phyloP scores from a whole-genome alignment of 495 filamentous ascomycete genomes.

The Talaromyces trachyspermus region DNA sequence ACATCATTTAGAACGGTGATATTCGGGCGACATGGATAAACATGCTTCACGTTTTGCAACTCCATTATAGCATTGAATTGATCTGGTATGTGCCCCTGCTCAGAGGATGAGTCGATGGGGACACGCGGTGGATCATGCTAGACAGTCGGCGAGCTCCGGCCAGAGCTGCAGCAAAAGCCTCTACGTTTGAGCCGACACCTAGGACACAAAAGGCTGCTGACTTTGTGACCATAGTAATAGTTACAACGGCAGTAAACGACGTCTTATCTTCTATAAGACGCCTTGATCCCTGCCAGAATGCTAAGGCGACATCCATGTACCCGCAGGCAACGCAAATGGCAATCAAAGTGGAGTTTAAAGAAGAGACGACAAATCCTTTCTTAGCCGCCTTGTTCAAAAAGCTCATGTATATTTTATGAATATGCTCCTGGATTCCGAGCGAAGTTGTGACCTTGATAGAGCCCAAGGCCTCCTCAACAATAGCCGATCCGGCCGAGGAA shows the following conservation, averaged over 20 bases:
- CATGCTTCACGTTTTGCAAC: slow-evolving; percentile 52
- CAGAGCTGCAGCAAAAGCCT: slow-evolving; percentile 32
- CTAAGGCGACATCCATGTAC: slow-evolving; percentile 13
- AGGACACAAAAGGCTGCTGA: slow-evolving; percentile 8
- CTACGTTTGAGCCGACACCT: slow-evolving; percentile 13
- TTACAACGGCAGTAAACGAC: background rate
- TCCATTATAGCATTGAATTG: slow-evolving; percentile 36
- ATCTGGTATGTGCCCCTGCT: slow-evolving; percentile 14
- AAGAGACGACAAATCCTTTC: too few relatives aligned
- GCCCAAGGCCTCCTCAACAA: background rate
- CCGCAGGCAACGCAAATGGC: slow-evolving; percentile 5
- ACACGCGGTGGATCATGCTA: slow-evolving; percentile 26
- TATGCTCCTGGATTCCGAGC: background rate
- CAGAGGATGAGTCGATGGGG: slow-evolving; percentile 29
- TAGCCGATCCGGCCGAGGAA: background rate
- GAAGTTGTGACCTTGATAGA: background rate
- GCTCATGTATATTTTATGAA: too few relatives aligned
- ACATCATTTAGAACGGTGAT: slow-evolving; percentile 31
- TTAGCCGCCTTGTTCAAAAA: too few relatives aligned
- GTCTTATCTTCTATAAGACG: background rate
- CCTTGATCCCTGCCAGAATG: slow-evolving; percentile 19
- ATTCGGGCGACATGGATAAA: slow-evolving; percentile 46
- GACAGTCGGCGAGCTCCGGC: slow-evolving; percentile 28
- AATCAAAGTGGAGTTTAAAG: too few relatives aligned
- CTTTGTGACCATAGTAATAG: slow-evolving; percentile 9